Percentiles rank a stretch among this genome's conserved stretches.
phyloP scores from a whole-genome alignment of 2,329 filamentous ascomycete genomes.

The Fusarium setosum region DNA sequence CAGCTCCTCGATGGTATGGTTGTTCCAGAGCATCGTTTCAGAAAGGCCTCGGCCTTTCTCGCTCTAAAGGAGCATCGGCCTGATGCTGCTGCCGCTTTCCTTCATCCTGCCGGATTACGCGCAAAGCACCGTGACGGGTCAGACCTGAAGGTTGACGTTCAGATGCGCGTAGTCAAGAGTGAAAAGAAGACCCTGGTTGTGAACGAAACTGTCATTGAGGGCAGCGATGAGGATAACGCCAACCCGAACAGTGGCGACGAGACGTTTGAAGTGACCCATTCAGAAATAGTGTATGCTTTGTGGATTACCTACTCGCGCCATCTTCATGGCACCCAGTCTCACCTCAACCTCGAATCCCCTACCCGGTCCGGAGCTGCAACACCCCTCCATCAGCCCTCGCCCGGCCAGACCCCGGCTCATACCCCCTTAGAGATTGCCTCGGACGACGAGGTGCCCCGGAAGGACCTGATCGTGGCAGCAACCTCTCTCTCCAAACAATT shows the following conservation, averaged over 20 bases:
- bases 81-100: slow-evolving; percentile 82
- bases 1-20: slow-evolving; percentile 92
- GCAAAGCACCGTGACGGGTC: slow-evolving; percentile 91
- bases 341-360: slow-evolving; percentile 70
- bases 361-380: slow-evolving; percentile 73
- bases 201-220: slow-evolving; percentile 73
- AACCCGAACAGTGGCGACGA: slow-evolving; percentile 50
- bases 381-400: slow-evolving; percentile 81
- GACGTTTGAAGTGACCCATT: slow-evolving; percentile 63
- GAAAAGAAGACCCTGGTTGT: slow-evolving; percentile 74
- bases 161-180: slow-evolving; percentile 95
- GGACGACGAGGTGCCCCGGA: slow-evolving; percentile 60
- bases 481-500: slow-evolving; percentile 66
- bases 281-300: slow-evolving; percentile 90
- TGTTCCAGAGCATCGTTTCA: slow-evolving; percentile 94
- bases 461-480: slow-evolving; percentile 53
- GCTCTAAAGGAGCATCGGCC: slow-evolving; percentile 85
- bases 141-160: slow-evolving; percentile 92
- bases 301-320: slow-evolving; percentile 98
- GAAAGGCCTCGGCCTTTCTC: slow-evolving; percentile 85
- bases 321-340: slow-evolving; percentile 78
- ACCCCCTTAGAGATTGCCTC: slow-evolving; percentile 68
- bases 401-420: slow-evolving; percentile 74
- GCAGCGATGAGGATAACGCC: slow-evolving; percentile 65
- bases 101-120: slow-evolving; percentile 84